Evolutionary conservation across 768 basidiomycete species (phyloP).

Genomic region (Lactarius sp.): DNA sequence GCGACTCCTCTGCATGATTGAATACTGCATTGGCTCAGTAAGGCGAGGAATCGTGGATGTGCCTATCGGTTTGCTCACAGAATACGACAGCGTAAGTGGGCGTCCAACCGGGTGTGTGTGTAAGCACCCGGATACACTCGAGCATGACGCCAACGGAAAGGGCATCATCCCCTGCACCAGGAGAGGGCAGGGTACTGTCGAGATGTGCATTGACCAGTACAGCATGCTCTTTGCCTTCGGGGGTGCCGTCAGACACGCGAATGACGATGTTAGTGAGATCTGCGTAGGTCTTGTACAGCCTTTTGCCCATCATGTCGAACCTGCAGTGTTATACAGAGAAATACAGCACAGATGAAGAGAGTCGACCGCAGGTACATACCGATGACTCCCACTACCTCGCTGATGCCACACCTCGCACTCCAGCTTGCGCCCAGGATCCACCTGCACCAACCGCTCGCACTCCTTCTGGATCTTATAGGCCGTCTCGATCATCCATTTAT

Average conservation of each 20-base stretch:
- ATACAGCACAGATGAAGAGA: neutral
- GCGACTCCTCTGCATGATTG: constrained; percentile 90
- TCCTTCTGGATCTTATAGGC: constrained; percentile 54
- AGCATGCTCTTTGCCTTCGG: constrained; percentile 69
- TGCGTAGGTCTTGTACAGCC: constrained; percentile 82
- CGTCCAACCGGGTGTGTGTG: constrained; percentile 61
- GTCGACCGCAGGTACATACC: constrained; percentile 44
- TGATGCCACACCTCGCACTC: constrained; percentile 92
- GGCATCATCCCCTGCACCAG: constrained; percentile 86
- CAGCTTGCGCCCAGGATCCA: constrained; percentile 45
- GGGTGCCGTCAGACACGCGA: constrained; percentile 75
- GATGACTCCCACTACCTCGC: constrained; percentile 80
- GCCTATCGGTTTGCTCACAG: constrained; percentile 43
- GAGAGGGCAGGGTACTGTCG: constrained; percentile 85
- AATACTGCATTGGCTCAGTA: constrained; percentile 54
- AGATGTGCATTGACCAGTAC: constrained; percentile 86
- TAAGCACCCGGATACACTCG: constrained; percentile 76
- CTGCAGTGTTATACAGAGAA: constrained; percentile 35
- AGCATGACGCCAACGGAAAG: constrained; percentile 88
- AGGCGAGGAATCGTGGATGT: neutral
- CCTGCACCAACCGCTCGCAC: constrained; percentile 49
- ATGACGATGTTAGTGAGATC: constrained; percentile 87
- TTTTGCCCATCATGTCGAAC: constrained; percentile 88
- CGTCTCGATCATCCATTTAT: constrained; percentile 72
- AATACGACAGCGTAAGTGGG: constrained; percentile 80